phyloP scores from a whole-genome alignment of 140 eudicot species.

The Stevia rebaudiana region DNA sequence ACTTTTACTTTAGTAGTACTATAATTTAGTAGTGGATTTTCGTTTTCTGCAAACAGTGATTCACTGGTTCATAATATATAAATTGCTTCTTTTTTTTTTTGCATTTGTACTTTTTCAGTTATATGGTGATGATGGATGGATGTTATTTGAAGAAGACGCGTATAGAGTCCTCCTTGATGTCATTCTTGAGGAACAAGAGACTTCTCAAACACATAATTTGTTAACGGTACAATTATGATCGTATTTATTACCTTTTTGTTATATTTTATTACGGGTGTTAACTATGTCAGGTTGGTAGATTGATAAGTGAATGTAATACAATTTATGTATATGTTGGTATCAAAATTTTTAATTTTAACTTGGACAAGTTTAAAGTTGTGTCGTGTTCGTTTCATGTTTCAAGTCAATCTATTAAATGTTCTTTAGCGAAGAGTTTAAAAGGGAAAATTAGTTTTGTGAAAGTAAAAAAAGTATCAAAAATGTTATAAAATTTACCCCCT shows the following conservation, averaged over 20 bases:
- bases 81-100: neutral
- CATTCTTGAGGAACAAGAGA: slow-evolving; percentile 25
- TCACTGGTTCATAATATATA: neutral
- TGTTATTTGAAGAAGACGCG: slow-evolving; percentile 18
- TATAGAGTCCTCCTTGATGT: slow-evolving; percentile 15
- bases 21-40: too few relatives aligned
- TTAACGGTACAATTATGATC: neutral
- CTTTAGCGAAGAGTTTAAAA: neutral
- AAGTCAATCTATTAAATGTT: neutral
- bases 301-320: neutral
- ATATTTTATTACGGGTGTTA: neutral
- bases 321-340: neutral
- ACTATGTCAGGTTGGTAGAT: neutral
- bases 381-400: neutral
- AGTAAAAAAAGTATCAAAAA: too few relatives aligned
- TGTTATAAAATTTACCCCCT: too few relatives aligned
- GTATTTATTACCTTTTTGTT: too few relatives aligned
- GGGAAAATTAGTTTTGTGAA: too few relatives aligned
- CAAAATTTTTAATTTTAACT: neutral
- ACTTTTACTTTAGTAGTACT: neutral
- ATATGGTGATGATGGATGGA: slow-evolving; percentile 22
- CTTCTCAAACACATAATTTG: slow-evolving; percentile 2
- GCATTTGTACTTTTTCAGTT: slow-evolving; percentile 9
- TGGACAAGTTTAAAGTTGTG: neutral
- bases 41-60: neutral